Percentiles rank a stretch among this genome's conserved stretches.
Conservation (phyloP, 306 rosid genomes). For the Arachis stenosperma region DNA sequence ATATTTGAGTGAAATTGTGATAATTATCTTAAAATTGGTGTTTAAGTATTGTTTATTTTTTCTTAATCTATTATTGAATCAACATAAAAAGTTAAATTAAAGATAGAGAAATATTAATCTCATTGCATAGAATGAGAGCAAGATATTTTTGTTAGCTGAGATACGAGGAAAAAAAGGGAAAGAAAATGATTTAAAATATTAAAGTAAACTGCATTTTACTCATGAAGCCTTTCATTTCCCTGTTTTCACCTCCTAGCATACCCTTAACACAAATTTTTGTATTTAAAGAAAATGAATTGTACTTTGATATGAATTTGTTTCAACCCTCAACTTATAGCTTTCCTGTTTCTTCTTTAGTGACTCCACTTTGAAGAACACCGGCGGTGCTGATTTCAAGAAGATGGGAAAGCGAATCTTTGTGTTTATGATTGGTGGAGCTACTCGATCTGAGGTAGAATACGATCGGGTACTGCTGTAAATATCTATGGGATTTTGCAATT, state of each 20-base stretch:
- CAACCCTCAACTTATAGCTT: conserved; percentile 21
- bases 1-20: too few relatives aligned
- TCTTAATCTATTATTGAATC: too few relatives aligned
- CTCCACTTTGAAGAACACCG: conserved; percentile 58
- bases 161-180: too few relatives aligned
- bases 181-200: too few relatives aligned
- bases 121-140: too few relatives aligned
- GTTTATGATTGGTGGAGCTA: conserved; percentile 90
- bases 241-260: neutral
- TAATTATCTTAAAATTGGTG: too few relatives aligned
- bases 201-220: too few relatives aligned
- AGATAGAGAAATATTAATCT: too few relatives aligned
- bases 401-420: conserved; percentile 85
- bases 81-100: too few relatives aligned
- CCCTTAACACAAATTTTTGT: neutral
- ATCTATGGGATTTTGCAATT: conserved; percentile 11
- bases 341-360: conserved; percentile 54
- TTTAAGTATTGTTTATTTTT: too few relatives aligned
- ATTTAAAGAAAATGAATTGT: conserved; percentile 1
- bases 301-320: conserved; percentile 8
- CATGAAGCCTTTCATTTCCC: too few relatives aligned
- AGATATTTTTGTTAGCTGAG: too few relatives aligned
- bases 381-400: conserved; percentile 64
- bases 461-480: conserved; percentile 32
- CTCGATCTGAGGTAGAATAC: conserved; percentile 85